Evolutionary conservation across 2,329 filamentous ascomycete species (phyloP).

Genomic region (Byssoonygena ceratinophila): DNA sequence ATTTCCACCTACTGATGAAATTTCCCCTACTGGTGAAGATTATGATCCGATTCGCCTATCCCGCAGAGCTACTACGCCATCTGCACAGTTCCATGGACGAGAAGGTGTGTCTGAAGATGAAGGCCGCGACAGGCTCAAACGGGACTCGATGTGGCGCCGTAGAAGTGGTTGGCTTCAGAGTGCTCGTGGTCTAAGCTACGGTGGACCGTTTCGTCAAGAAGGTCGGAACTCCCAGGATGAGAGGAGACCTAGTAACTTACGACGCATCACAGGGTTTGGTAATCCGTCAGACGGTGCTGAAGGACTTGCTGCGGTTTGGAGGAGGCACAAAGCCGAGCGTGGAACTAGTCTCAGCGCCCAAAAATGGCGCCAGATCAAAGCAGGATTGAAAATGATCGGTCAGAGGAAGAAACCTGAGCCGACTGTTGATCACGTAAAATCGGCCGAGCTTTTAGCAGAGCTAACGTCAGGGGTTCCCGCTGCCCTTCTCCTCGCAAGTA

Average conservation of each 20-base stretch:
- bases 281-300: slow-evolving; percentile 54
- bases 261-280: slow-evolving; percentile 54
- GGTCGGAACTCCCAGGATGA: slow-evolving; percentile 44
- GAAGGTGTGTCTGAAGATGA: slow-evolving; percentile 66
- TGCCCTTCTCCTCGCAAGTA: slow-evolving; percentile 86
- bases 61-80: slow-evolving; percentile 56
- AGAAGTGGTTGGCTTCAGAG: slow-evolving; percentile 48
- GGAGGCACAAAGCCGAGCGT: slow-evolving; percentile 47
- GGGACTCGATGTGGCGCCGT: slow-evolving; percentile 48
- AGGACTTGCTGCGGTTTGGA: slow-evolving; percentile 49
- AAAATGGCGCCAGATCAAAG: slow-evolving; percentile 89
- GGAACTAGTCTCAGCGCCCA: slow-evolving; percentile 63
- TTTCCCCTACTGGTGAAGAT: slow-evolving; percentile 34
- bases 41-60: slow-evolving; percentile 44
- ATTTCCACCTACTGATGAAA: slow-evolving; percentile 31
- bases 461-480: slow-evolving; percentile 84
- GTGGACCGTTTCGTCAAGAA: slow-evolving; percentile 37
- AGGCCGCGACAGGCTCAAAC: slow-evolving; percentile 52
- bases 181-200: slow-evolving; percentile 38
- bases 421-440: slow-evolving; percentile 86
- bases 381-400: slow-evolving; percentile 65
- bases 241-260: slow-evolving; percentile 52
- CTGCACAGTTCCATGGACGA: slow-evolving; percentile 45
- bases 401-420: slow-evolving; percentile 72
- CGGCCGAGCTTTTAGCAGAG: slow-evolving; percentile 91